Conservation (phyloP, 75 land plant species). For the Picea glauca region DNA sequence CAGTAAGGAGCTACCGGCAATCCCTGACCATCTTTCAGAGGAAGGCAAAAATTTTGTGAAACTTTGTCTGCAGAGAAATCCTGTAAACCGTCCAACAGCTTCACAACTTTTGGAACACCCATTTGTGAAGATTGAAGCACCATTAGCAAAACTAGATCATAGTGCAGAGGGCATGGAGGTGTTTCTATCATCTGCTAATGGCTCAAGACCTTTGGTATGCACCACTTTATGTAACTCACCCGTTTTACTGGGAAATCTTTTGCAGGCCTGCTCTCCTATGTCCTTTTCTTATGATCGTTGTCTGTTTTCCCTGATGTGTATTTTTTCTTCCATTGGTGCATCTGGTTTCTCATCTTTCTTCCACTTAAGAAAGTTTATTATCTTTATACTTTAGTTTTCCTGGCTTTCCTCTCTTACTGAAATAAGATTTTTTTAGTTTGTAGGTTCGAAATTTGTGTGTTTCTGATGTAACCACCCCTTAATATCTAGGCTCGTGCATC, state of each 20-base stretch:
- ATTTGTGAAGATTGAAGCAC: constrained; percentile 54
- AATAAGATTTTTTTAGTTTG: neutral
- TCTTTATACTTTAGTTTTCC: neutral
- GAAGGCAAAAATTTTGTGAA: constrained; percentile 69
- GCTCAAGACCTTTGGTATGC: constrained; percentile 33
- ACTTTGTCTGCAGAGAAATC: constrained; percentile 78
- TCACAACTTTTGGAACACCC: constrained; percentile 72
- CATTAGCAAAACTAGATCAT: constrained; percentile 30
- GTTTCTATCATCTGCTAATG: constrained; percentile 30
- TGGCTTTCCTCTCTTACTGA: too few species aligned
- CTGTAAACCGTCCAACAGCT: constrained; percentile 75
- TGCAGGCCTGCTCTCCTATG: neutral
- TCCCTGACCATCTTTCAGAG: constrained; percentile 72
- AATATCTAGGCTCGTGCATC: neutral
- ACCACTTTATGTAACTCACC: neutral
- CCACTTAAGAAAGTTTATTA: neutral
- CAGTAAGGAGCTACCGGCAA: constrained; percentile 83
- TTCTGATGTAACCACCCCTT: neutral
- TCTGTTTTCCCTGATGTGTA: neutral
- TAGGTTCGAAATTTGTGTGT: neutral
- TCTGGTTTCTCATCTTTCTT: neutral
- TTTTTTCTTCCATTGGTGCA: neutral
- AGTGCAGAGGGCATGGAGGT: constrained; percentile 25
- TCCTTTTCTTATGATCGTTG: neutral
- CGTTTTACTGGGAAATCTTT: neutral